These are phyloP conservation scores for Aspergillus glaucus DNA, from an alignment of 2,329 filamentous ascomycete species.

Conservation along the genomic window DNA sequence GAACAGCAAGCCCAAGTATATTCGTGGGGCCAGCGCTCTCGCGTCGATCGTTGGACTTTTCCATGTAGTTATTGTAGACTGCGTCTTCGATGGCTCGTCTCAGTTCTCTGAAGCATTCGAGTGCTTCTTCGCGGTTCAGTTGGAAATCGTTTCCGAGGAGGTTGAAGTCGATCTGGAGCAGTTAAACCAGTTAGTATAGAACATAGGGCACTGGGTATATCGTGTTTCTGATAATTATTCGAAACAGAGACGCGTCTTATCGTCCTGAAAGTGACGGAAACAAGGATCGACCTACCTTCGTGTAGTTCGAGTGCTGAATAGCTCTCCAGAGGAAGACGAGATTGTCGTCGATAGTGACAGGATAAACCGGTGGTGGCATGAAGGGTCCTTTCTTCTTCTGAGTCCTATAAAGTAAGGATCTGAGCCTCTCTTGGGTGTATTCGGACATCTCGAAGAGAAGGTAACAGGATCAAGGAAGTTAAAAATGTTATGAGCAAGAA, in stretches of 20 bases:
- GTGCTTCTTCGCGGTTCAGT: not conserved
- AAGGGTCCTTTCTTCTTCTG: slow-evolving; percentile 18
- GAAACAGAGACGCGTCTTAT: not conserved
- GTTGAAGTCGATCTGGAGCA: not conserved
- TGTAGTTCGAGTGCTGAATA: slow-evolving; percentile 33
- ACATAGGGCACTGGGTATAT: not conserved
- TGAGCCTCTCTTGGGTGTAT: not conserved
- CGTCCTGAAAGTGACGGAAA: not conserved
- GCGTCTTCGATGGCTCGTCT: not conserved
- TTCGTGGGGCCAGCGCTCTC: not conserved
- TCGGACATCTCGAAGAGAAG: not conserved
- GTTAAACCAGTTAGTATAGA: not conserved
- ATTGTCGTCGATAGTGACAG: slow-evolving; percentile 24
- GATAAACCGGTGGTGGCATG: slow-evolving; percentile 25
- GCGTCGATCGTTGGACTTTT: not conserved
- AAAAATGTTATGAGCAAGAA: not conserved
- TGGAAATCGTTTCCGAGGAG: not conserved
- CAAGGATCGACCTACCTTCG: slow-evolving; percentile 23
- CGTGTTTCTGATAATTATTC: not conserved
- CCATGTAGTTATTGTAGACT: not conserved
- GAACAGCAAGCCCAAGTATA: not conserved
- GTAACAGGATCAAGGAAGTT: not conserved
- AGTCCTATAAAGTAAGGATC: not conserved
- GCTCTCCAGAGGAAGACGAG: slow-evolving; percentile 40
- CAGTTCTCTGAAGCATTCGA: not conserved